A percentile compares a stretch with the other conserved stretches of the same genome.
Conservation (phyloP, 352 stramenopile genomes). For the Phytopythium montanum region DNA sequence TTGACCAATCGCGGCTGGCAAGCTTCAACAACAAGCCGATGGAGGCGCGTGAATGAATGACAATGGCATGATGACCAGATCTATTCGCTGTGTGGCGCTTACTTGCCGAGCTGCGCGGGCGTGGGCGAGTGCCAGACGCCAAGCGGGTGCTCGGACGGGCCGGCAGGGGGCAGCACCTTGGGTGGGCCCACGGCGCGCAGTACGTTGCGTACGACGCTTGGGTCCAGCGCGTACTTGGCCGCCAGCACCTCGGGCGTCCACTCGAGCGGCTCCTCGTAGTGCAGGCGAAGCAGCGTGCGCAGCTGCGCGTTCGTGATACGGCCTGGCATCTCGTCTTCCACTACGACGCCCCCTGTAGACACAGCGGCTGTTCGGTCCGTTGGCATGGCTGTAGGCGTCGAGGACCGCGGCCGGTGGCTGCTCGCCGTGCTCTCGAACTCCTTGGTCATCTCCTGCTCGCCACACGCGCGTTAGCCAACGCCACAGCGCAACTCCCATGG, state of each 20-base stretch:
- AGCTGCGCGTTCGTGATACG: constrained; percentile 55
- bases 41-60: too few relatives aligned
- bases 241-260: constrained; percentile 49
- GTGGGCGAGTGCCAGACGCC: constrained; percentile 46
- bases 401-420: constrained; percentile 47
- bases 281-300: constrained; percentile 50
- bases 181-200: constrained; percentile 38
- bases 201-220: constrained; percentile 19
- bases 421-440: constrained; percentile 61
- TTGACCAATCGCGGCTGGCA: not conserved
- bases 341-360: constrained; percentile 31
- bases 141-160: constrained; percentile 41
- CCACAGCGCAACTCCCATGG: not conserved
- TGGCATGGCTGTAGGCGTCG: constrained; percentile 36
- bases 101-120: constrained; percentile 1
- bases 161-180: constrained; percentile 51
- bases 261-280: constrained; percentile 53
- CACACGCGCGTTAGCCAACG: not conserved
- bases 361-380: constrained; percentile 48
- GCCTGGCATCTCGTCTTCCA: constrained; percentile 32
- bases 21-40: not conserved
- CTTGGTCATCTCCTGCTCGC: constrained; percentile 32
- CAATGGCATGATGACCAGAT: not conserved
- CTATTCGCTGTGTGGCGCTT: not conserved
- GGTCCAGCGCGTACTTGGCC: constrained; percentile 43